Evolutionary conservation across 1,139 yeast genomes (phyloP), one percentile per base, ranked within the genome.

Genomic region (Sugiyamaella xylanicola): DNA sequence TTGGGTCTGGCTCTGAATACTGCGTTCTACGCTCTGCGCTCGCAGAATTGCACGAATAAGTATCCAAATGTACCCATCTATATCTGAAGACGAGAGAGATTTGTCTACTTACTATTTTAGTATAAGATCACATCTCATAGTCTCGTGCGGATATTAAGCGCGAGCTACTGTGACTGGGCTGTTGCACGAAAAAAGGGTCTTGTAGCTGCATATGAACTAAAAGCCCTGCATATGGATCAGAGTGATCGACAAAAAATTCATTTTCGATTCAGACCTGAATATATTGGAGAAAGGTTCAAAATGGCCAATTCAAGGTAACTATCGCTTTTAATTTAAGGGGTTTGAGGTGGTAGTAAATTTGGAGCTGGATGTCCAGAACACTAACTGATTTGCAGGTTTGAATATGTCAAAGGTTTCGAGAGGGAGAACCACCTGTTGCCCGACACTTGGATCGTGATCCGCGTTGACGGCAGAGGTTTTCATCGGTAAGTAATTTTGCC

Each of bases 381-480:
- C 20, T 19, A 32, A 44, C 22, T 95, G 29, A 86, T 86, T 56
- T 85, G 91, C 15, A 77, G 87, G 61, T 91, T 79, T 67, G 97
- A 92, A 69, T 93, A 93, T 69, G 98, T 92, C 48, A 85, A 84
- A 64, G 74, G 76, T 57, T 93, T 90, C 70, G 99, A 93, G 70
- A 75, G 82, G 41, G 93, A 87, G 59, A 84, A 84, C 66, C 74
- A 75, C 39, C 76, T 95, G 4, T 77, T 93, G 0, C 96, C 93
- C 0, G 86, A 90, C 54, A 84, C 95, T 0, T 87, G 85, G 72
- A 84, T 93, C 11, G 86, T 93, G 21, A 81, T 95, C 13, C 77
- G 99, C 49, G 84, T 93, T 0, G 99, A 93, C 67, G 99, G 99
- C 0, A 82, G 95, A 63, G 96, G 96, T 22, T 93, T 93, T 70